A percentile compares a stretch with the other conserved stretches of the same genome.
Conservation (phyloP, 2,329 filamentous ascomycete genomes). For the Epichloe aotearoae region DNA sequence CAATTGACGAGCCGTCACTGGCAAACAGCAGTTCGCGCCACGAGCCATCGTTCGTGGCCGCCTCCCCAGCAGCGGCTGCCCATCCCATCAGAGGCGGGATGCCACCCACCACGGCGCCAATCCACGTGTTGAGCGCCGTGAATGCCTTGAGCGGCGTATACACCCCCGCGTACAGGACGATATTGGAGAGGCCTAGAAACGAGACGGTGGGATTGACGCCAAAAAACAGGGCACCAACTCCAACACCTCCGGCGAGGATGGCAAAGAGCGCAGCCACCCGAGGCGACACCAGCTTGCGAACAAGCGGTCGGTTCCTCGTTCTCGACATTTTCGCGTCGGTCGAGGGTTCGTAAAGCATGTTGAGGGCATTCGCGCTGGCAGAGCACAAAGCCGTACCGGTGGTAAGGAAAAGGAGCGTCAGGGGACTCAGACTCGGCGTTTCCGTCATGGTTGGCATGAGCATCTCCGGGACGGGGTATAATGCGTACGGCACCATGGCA, state of each 20-base stretch:
- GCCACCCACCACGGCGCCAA: conserved; percentile 81
- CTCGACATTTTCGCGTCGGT: conserved; percentile 88
- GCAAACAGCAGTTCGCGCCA: conserved; percentile 69
- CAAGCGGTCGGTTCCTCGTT: conserved; percentile 82
- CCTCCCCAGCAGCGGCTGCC: conserved; percentile 86
- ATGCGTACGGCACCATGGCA: conserved; percentile 78
- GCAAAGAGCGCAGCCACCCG: conserved; percentile 69
- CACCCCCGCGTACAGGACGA: conserved; percentile 75
- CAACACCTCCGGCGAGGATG: conserved; percentile 52
- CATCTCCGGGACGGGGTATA: conserved; percentile 85
- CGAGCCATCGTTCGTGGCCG: conserved; percentile 59
- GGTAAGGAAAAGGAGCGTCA: conserved; percentile 87
- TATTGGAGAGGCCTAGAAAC: conserved; percentile 72
- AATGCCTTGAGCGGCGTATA: conserved; percentile 91
- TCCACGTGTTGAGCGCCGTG: conserved; percentile 83
- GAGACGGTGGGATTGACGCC: conserved; percentile 93
- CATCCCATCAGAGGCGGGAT: conserved; percentile 97
- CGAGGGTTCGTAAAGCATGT: conserved; percentile 90
- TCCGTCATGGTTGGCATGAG: conserved; percentile 52
- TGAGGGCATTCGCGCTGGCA: conserved; percentile 86
- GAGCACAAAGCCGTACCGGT: conserved; percentile 76
- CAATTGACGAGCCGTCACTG: conserved; percentile 45
- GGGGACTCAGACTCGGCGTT: conserved; percentile 72
- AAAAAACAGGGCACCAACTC: conserved; percentile 65
- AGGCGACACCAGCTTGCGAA: conserved; percentile 62